Conservation (phyloP, 2,329 filamentous ascomycete genomes). For the Ambrosiella xylebori region DNA sequence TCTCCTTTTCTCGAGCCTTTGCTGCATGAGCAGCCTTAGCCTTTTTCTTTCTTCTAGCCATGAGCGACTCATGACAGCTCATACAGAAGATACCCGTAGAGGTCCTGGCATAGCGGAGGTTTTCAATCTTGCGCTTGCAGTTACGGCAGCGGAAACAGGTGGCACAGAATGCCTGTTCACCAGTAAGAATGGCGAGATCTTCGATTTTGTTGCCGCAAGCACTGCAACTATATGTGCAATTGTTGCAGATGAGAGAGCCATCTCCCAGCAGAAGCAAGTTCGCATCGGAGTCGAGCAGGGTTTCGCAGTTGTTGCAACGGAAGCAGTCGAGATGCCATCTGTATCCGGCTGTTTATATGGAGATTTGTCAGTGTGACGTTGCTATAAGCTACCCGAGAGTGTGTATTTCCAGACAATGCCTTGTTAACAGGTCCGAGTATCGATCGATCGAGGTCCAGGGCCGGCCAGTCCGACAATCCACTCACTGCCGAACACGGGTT, state of each 20-base stretch:
- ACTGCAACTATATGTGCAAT: conserved; percentile 97
- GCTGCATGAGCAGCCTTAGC: conserved; percentile 44
- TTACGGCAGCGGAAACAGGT: conserved; percentile 95
- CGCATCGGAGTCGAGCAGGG: conserved; percentile 91
- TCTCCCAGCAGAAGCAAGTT: conserved; percentile 94
- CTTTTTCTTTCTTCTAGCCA: conserved; percentile 81
- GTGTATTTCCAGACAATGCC: too few relatives aligned
- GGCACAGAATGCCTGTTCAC: conserved; percentile 93
- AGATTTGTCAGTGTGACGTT: neutral
- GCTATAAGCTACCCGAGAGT: neutral
- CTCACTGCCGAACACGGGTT: neutral
- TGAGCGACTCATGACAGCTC: conserved; percentile 92
- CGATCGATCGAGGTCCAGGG: neutral
- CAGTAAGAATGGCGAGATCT: conserved; percentile 89
- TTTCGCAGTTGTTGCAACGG: conserved; percentile 87
- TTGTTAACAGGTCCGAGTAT: neutral
- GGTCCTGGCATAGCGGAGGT: conserved; percentile 88
- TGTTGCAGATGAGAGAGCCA: conserved; percentile 96
- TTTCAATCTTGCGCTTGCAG: conserved; percentile 98
- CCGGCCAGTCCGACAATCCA: neutral
- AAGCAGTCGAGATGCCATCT: conserved; percentile 99
- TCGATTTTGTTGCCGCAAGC: conserved; percentile 97
- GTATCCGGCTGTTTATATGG: conserved; percentile 52
- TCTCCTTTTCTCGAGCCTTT: conserved; percentile 45
- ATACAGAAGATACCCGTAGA: conserved; percentile 99